A percentile compares a stretch with the other conserved stretches of the same genome.
phyloP scores from a whole-genome alignment of 1,284 basidiomycete species.

The Ganoderma lucidum region DNA sequence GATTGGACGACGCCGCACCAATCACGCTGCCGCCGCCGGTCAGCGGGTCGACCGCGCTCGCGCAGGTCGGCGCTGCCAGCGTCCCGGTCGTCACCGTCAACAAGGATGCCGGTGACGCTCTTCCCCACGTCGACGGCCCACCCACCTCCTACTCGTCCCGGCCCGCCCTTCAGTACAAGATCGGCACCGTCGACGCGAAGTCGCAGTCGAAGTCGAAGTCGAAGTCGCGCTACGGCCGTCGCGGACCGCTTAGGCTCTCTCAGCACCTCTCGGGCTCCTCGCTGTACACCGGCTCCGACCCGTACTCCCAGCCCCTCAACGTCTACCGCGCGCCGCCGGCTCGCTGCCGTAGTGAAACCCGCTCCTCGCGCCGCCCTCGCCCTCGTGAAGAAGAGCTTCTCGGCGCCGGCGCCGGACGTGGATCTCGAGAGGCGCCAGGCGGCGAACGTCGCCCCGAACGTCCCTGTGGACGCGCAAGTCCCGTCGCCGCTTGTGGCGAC shows the following conservation, averaged over 20 bases:
- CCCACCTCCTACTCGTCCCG: background rate
- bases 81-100: background rate
- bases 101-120: background rate
- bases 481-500: too few species aligned
- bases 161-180: background rate
- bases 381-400: background rate
- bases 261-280: constrained; percentile 11
- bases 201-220: background rate
- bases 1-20: background rate
- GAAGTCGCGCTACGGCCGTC: constrained; percentile 1
- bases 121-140: background rate
- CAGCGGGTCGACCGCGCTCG: background rate
- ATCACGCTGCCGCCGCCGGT: background rate
- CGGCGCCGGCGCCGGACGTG: too few species aligned
- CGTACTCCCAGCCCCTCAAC: background rate
- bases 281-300: constrained; percentile 15
- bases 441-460: too few species aligned
- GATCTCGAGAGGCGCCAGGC: too few species aligned
- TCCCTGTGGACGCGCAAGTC: too few species aligned
- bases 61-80: background rate
- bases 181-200: background rate
- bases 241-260: constrained; percentile 20
- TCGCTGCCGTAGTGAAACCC: background rate
- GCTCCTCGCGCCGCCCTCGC: background rate
- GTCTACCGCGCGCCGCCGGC: too few species aligned